Conservation (phyloP, 2,329 filamentous ascomycete genomes). For the Fusarium nisikadoi region DNA sequence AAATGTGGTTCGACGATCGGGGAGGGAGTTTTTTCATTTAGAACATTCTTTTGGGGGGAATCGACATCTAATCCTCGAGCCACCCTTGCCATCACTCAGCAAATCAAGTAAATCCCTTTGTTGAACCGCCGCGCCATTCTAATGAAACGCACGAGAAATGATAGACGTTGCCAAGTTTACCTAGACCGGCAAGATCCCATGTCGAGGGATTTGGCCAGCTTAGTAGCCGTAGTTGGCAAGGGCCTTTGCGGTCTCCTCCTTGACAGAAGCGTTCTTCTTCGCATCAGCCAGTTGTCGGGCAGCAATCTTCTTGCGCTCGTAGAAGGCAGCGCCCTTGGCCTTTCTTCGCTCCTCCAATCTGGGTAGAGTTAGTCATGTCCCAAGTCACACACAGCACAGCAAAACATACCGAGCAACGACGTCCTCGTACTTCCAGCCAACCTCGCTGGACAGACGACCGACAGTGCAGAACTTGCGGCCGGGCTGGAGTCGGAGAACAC, state of each 20-base stretch:
- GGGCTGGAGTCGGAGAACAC: slow-evolving; percentile 95
- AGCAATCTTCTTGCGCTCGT: slow-evolving; percentile 99
- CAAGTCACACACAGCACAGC: neutral
- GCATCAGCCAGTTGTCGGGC: slow-evolving; percentile 90
- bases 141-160: slow-evolving; percentile 63
- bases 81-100: slow-evolving; percentile 58
- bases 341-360: slow-evolving; percentile 99
- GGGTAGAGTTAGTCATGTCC: slow-evolving; percentile 41
- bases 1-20: slow-evolving; percentile 46
- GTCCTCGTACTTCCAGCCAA: slow-evolving; percentile 99
- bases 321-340: slow-evolving; percentile 99
- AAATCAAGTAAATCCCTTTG: slow-evolving; percentile 62
- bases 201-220: slow-evolving; percentile 49
- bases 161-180: slow-evolving; percentile 55
- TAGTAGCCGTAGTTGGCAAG: slow-evolving; percentile 95
- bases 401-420: slow-evolving; percentile 91
- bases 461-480: slow-evolving; percentile 99
- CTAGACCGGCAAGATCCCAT: slow-evolving; percentile 43
- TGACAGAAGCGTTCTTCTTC: slow-evolving; percentile 89
- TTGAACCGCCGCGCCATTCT: slow-evolving; percentile 65
- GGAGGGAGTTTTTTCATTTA: slow-evolving; percentile 47
- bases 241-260: slow-evolving; percentile 87
- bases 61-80: slow-evolving; percentile 49
- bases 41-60: slow-evolving; percentile 47
- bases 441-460: slow-evolving; percentile 96